These are phyloP conservation scores for Hypoxylon sp. DNA, from an alignment of 2,329 filamentous ascomycete genomes.

Conservation along the genomic window DNA sequence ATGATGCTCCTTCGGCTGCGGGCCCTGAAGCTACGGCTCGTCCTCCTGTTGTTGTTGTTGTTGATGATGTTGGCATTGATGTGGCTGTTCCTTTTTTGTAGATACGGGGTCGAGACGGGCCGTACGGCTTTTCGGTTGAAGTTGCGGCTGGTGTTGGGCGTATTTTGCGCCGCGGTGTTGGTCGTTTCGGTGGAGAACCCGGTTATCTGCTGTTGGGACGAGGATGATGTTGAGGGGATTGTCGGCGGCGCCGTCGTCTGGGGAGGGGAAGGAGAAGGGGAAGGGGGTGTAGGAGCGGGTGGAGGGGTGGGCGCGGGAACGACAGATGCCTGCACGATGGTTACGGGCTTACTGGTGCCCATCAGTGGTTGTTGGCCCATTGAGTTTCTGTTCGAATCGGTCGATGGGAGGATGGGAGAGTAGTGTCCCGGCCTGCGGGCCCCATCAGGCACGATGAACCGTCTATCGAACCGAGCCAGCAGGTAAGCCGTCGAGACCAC, in stretches of 20 bases:
- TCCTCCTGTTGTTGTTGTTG: background rate
- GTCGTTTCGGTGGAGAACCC: slow-evolving; percentile 23
- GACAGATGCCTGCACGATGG: slow-evolving; percentile 10
- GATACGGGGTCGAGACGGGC: background rate
- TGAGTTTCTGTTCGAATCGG: slow-evolving; percentile 22
- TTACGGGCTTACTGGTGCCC: slow-evolving; percentile 14
- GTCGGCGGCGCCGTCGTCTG: background rate
- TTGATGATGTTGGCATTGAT: background rate
- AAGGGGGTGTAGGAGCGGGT: background rate
- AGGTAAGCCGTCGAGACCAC: slow-evolving; percentile 78
- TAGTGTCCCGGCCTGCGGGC: slow-evolving; percentile 71
- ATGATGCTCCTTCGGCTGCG: slow-evolving; percentile 19
- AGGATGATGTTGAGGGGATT: slow-evolving; percentile 12
- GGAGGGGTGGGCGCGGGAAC: background rate
- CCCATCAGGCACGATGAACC: slow-evolving; percentile 82
- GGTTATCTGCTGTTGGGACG: background rate
- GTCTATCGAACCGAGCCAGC: slow-evolving; percentile 77
- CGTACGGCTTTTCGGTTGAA: slow-evolving; percentile 18
- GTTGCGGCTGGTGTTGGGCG: slow-evolving; percentile 19
- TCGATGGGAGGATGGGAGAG: slow-evolving; percentile 43
- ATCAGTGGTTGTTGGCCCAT: slow-evolving; percentile 27
- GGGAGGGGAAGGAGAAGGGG: background rate
- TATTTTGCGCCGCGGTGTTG: slow-evolving; percentile 31
- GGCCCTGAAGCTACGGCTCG: background rate
- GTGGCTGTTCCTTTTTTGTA: background rate